Percentiles rank a stretch among this genome's conserved stretches.
Conservation (phyloP, 140 eudicot genomes). For the Erigeron philadelphicus region DNA sequence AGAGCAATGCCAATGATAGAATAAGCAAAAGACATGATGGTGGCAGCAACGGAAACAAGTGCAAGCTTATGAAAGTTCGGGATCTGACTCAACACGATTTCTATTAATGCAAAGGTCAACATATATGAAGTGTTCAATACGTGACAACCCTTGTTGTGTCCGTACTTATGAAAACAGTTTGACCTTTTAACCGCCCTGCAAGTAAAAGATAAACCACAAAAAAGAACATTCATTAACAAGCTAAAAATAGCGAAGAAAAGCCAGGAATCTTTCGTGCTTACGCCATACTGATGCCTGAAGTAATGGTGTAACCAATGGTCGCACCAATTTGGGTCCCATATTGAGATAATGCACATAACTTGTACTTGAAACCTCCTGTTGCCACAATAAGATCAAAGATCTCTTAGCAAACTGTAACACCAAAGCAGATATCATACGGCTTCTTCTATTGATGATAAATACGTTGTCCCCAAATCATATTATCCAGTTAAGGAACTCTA, state of each 20-base stretch:
- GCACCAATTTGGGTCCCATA: constrained; percentile 44
- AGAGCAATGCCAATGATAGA: constrained; percentile 64
- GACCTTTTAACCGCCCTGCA: constrained; percentile 56
- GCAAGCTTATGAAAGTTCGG: constrained; percentile 60
- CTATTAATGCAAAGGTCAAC: constrained; percentile 50
- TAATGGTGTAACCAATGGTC: constrained; percentile 61
- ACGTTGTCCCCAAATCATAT: too few species aligned
- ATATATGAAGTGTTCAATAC: constrained; percentile 41
- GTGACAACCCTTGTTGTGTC: constrained; percentile 45
- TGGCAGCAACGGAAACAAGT: constrained; percentile 53
- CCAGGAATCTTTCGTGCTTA: constrained; percentile 26
- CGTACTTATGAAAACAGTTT: constrained; percentile 52
- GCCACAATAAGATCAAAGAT: neutral
- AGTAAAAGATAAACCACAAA: constrained; percentile 3
- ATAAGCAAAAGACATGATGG: constrained; percentile 70
- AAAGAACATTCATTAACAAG: neutral
- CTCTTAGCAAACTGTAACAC: neutral
- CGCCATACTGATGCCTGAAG: constrained; percentile 77
- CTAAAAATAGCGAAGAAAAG: neutral
- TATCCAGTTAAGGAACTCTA: too few species aligned
- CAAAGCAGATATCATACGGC: neutral
- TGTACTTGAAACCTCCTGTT: constrained; percentile 33
- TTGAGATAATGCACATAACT: constrained; percentile 50
- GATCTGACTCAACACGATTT: constrained; percentile 54
- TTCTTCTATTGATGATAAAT: neutral